Percentiles rank a stretch among this genome's conserved stretches.
Evolutionary conservation across 495 filamentous ascomycete genomes (phyloP).

Genomic region (Darksidea phi): DNA sequence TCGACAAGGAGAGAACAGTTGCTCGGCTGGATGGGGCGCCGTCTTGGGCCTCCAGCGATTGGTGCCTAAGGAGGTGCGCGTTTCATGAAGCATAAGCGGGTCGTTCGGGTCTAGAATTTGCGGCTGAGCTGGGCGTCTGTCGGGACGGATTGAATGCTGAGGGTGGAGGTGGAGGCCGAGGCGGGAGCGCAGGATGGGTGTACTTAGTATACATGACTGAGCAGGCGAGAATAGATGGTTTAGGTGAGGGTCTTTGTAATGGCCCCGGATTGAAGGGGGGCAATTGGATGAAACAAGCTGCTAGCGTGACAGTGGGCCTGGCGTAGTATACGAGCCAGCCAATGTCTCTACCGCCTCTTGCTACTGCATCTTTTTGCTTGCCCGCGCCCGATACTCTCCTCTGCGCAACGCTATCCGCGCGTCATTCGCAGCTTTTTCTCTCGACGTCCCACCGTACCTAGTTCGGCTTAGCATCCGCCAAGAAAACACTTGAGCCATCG

Average conservation of each 20-base stretch:
- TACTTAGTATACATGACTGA: not conserved
- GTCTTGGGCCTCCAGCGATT: not conserved
- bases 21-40: slow-evolving; percentile 1
- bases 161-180: not conserved
- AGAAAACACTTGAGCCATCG: slow-evolving; percentile 16
- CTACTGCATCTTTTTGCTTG: not conserved
- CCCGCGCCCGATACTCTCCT: not conserved
- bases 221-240: slow-evolving; percentile 6
- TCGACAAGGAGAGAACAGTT: not conserved
- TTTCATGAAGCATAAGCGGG: not conserved
- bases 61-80: not conserved
- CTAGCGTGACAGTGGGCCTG: not conserved
- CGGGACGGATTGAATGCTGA: too few relatives aligned
- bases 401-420: not conserved
- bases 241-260: slow-evolving; percentile 15
- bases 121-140: not conserved
- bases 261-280: not conserved
- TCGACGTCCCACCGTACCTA: not conserved
- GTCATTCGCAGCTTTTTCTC: not conserved
- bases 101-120: not conserved
- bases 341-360: not conserved
- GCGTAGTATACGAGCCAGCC: slow-evolving; percentile 1
- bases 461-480: slow-evolving; percentile 3
- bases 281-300: not conserved
- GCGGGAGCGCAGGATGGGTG: not conserved